These are phyloP conservation scores for Ambrosiella xylebori DNA, from an alignment of 2,329 filamentous ascomycete species.

Conservation along the genomic window DNA sequence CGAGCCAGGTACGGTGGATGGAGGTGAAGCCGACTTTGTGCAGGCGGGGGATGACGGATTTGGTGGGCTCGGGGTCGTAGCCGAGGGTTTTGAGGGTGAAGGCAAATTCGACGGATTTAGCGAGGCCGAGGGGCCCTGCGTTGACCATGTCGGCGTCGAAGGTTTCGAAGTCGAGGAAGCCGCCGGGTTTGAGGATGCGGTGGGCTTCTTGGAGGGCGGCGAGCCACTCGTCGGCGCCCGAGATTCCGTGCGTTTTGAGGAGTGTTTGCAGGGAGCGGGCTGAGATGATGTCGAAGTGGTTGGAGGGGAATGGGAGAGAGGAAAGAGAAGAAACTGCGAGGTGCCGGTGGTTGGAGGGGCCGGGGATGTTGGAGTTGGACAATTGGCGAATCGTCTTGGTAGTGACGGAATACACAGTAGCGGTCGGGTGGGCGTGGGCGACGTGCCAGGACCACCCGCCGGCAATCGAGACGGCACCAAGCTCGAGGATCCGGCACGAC, in stretches of 20 bases:
- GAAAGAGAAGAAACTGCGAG: slow-evolving; percentile 62
- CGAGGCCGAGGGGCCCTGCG: slow-evolving; percentile 59
- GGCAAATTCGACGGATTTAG: slow-evolving; percentile 79
- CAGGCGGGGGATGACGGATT: slow-evolving; percentile 61
- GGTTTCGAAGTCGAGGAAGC: slow-evolving; percentile 78
- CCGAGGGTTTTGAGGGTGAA: slow-evolving; percentile 78
- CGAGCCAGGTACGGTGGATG: slow-evolving; percentile 73
- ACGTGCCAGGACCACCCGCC: slow-evolving; percentile 96
- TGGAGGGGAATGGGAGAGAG: slow-evolving; percentile 67
- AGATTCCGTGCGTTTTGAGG: slow-evolving; percentile 54
- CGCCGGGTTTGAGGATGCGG: slow-evolving; percentile 81
- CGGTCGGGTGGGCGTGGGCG: slow-evolving; percentile 67
- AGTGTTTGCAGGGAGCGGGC: slow-evolving; percentile 73
- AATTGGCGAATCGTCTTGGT: slow-evolving; percentile 54
- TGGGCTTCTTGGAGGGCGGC: slow-evolving; percentile 69
- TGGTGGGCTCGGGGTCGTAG: slow-evolving; percentile 74
- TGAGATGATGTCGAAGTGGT: slow-evolving; percentile 81
- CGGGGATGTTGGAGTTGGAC: slow-evolving; percentile 58
- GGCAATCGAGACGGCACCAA: slow-evolving; percentile 60
- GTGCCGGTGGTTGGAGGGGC: slow-evolving; percentile 74
- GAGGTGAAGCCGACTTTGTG: slow-evolving; percentile 59
- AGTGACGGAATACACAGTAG: slow-evolving; percentile 75
- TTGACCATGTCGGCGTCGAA: slow-evolving; percentile 84
- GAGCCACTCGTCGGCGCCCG: slow-evolving; percentile 72
- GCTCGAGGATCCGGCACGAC: slow-evolving; percentile 59